Conservation (phyloP, 352 stramenopile species). For the Globisporangium paddicum region DNA sequence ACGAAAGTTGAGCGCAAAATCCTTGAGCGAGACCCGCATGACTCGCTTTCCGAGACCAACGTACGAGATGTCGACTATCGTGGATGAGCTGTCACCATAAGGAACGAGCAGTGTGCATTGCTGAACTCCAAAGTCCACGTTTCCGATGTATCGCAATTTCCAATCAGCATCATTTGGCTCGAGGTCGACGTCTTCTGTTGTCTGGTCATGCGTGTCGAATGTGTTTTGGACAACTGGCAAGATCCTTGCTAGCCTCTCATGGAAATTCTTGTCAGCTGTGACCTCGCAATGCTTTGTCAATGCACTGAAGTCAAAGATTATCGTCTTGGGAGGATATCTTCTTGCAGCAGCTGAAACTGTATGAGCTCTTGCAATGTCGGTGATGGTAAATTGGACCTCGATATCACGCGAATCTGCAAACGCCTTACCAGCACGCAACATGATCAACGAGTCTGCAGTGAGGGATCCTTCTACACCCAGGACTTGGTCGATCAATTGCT, state of each 20-base stretch:
- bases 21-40: conserved; percentile 24
- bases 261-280: conserved; percentile 8
- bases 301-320: conserved; percentile 35
- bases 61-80: conserved; percentile 9
- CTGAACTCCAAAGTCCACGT: conserved; percentile 44
- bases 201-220: conserved; percentile 30
- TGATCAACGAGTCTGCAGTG: conserved; percentile 3
- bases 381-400: conserved; percentile 40
- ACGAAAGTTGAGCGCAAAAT: conserved; percentile 36
- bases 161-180: conserved; percentile 18
- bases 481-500: conserved; percentile 21
- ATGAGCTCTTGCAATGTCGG: conserved; percentile 24
- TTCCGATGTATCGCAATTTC: conserved; percentile 38
- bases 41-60: conserved; percentile 18
- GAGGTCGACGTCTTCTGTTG: neutral
- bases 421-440: neutral
- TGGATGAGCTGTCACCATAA: conserved; percentile 20
- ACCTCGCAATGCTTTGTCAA: conserved; percentile 14
- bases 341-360: neutral
- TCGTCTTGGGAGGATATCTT: neutral
- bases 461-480: conserved; percentile 32
- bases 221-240: conserved; percentile 29
- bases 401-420: conserved; percentile 9
- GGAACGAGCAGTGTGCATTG: conserved; percentile 27
- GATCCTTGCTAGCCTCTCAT: neutral